These are phyloP conservation scores for Plectosphaerella plurivora DNA, from an alignment of 2,329 filamentous ascomycete species.

Conservation along the genomic window DNA sequence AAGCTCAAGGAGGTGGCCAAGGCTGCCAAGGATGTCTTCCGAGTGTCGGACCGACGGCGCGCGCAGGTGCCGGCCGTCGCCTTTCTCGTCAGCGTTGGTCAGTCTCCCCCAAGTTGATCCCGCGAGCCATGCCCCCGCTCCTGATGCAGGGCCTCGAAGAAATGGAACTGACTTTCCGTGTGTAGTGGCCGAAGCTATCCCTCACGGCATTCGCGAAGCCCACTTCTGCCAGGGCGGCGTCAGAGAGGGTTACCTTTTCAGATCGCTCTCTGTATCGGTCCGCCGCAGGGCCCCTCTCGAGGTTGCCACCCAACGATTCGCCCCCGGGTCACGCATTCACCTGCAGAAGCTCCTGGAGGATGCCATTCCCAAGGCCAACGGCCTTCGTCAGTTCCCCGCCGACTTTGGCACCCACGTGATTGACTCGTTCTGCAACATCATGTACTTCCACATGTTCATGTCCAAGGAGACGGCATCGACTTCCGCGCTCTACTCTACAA, in stretches of 20 bases:
- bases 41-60: conserved; percentile 60
- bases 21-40: conserved; percentile 41
- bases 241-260: conserved; percentile 62
- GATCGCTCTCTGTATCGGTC: conserved; percentile 38
- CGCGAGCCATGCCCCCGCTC: too few species aligned
- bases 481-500: conserved; percentile 58
- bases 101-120: too few species aligned
- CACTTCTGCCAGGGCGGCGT: conserved; percentile 70
- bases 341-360: conserved; percentile 43
- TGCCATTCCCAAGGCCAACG: conserved; percentile 35
- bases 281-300: conserved; percentile 53
- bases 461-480: conserved; percentile 51
- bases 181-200: conserved; percentile 50
- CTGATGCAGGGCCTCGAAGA: too few species aligned
- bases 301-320: conserved; percentile 52
- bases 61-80: conserved; percentile 65
- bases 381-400: conserved; percentile 24
- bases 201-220: conserved; percentile 52
- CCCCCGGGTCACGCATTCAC: conserved; percentile 37
- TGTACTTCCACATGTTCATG: conserved; percentile 48
- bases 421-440: conserved; percentile 52
- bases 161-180: too few species aligned
- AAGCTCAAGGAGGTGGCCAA: conserved; percentile 24
- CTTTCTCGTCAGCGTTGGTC: conserved; percentile 54
- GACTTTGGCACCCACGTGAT: conserved; percentile 42